Evolutionary conservation across 2,329 filamentous ascomycete species (phyloP).

Genomic region (Neospermospora avenae): DNA sequence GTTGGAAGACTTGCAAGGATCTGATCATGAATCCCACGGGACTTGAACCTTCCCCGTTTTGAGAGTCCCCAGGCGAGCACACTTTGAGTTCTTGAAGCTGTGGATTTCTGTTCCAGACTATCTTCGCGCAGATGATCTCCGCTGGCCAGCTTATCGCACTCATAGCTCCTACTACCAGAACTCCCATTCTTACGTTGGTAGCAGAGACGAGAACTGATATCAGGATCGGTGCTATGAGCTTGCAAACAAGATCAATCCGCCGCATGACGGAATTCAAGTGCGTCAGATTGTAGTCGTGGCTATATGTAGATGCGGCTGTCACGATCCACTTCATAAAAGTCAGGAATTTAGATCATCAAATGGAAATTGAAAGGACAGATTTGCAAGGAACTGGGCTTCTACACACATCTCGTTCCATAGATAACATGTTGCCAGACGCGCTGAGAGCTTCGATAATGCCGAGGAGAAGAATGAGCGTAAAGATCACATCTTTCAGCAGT

Average conservation of each 20-base stretch:
- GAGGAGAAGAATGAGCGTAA: conserved; percentile 38
- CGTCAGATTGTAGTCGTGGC: conserved; percentile 39
- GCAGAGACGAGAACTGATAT: conserved; percentile 46
- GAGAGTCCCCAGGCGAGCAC: not conserved
- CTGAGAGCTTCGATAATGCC: conserved; percentile 43
- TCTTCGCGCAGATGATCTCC: conserved; percentile 40
- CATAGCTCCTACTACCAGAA: conserved; percentile 44
- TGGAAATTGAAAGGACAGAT: too few species aligned
- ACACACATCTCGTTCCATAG: conserved; percentile 43
- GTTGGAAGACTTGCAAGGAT: conserved; percentile 9
- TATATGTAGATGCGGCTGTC: conserved; percentile 35
- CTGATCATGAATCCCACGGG: not conserved
- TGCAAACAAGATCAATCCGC: conserved; percentile 55
- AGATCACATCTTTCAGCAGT: conserved; percentile 33
- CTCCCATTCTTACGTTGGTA: conserved; percentile 41
- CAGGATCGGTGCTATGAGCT: conserved; percentile 50
- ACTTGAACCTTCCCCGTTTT: not conserved
- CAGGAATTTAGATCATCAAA: too few species aligned
- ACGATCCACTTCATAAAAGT: conserved; percentile 36
- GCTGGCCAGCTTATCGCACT: conserved; percentile 42
- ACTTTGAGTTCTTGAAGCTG: conserved; percentile 33
- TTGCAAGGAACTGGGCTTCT: too few species aligned
- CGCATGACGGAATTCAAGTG: conserved; percentile 52
- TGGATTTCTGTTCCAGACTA: conserved; percentile 39
- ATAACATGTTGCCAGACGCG: conserved; percentile 42